Evolutionary conservation across 768 basidiomycete species (phyloP), one percentile per base, ranked within the genome.

Genomic region (Mycena leptocephala): DNA sequence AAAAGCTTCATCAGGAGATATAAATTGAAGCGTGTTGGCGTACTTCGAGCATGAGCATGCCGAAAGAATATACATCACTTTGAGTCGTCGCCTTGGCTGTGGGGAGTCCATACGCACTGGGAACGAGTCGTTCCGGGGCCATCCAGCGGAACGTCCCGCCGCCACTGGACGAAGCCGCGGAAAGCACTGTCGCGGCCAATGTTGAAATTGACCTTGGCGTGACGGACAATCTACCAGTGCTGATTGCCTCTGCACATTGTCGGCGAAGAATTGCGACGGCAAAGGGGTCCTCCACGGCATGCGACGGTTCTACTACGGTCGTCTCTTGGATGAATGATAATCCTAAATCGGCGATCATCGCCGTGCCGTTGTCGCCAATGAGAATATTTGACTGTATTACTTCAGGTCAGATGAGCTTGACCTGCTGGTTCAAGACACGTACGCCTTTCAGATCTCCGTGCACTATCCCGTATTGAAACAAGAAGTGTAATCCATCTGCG

Each of bases 401-500:
- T 2, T 59, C 24, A 35, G 18, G n/a, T 6, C 6, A 16, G 41
- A 1, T 37, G 22, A 55, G 10, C 30, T 11, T 4, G 26, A 2
- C 5, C 14, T 59, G 16, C 14, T 14, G 8, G 30, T 10, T 30
- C 11, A 28, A 6, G 5, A 32, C 0, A 43, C 72, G 48, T 73
- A 75, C 87, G 35, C 83, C 84, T 75, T 88, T 89, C 32, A 89
- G 35, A 76, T 89, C 88, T 9, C 88, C 86, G 30, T 89, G 88
- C 16, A 87, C 75, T 32, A 89, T 80, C 6, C 73, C 74, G 28
- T 79, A 82, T 51, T 74, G 24, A 16, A 79, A 81, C 32, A 85
- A 53, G 33, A 81, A 84, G 20, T 79, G 70, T 20, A 85, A 78
- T 7, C 82, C 84, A 59, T 82, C 80, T 1, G 80, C 82, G 28